Evolutionary conservation across 2,329 filamentous ascomycete species (phyloP), one percentile per base, ranked within the genome.

Genomic region (Calonectria multiphialidica): DNA sequence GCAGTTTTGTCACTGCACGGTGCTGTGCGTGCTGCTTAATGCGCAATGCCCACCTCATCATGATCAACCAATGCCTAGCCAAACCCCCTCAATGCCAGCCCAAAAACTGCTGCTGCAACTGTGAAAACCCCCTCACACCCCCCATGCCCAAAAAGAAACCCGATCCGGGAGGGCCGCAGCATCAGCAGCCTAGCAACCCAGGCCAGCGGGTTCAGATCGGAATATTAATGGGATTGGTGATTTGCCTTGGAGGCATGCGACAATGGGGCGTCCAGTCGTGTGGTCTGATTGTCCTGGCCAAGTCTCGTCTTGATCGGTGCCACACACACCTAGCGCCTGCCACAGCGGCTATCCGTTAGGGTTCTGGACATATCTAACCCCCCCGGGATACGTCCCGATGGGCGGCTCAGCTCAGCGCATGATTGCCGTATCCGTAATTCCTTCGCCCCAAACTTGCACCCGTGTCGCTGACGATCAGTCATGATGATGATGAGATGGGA

Each of bases 321-420:
- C 53, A 59, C 72, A 70, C 68, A 71, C 55, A 50, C 62, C 67
- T 68, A 59, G 59, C 67, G 67, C 61, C 62, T 68, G 66, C 45
- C 61, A 70, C 73, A 66, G 70, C 68, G 72, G 74, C 75, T 73
- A 49, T 62, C 47, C 66, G 65, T 67, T 73, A 66, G 69, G 76
- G 72, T 76, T 66, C 66, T 45, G 25, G 53, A 30, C 47, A 44
- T 25, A 62, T 35, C 62, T 65, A 47, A 47, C 50, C 44, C 45
- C 45, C 47, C 62, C 44, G 23, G 62, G 30, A 37, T 21, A 23
- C 21, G 28, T 40, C 21, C 44, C 35, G 33, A 44, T 16, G 63
- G 16, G 49, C 50, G 53, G 65, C 55, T 62, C 69, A 59, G 30
- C 61, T 71, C 57, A 45, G 69, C 42, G 53, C 53, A 45, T 62